phyloP scores from a whole-genome alignment of 106 monocot genomes.

The Hemerocallis citrina region DNA sequence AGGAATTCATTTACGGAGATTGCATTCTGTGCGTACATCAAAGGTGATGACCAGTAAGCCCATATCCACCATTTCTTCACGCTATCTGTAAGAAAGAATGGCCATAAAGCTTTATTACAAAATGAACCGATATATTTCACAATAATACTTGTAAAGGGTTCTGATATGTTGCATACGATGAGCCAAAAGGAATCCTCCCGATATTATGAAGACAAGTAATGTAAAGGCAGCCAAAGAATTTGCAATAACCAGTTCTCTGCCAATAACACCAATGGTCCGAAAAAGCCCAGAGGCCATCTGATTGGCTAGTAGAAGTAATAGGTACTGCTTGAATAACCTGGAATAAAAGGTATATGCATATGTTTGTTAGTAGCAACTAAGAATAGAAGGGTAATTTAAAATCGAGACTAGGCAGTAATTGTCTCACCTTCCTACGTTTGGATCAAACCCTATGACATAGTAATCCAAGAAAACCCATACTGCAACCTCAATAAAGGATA shows the following conservation, averaged over 20 bases:
- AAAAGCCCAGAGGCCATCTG: constrained; percentile 45
- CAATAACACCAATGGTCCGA: constrained; percentile 26
- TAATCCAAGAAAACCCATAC: constrained; percentile 36
- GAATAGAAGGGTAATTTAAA: not conserved
- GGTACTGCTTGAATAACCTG: constrained; percentile 32
- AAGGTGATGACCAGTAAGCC: constrained; percentile 20
- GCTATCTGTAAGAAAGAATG: not conserved
- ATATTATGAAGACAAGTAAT: constrained; percentile 12
- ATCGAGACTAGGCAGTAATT: not conserved
- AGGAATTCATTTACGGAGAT: constrained; percentile 15
- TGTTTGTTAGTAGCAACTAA: not conserved
- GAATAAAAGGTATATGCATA: not conserved
- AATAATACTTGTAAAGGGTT: no score
- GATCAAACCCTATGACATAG: constrained; percentile 54
- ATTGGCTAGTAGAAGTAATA: constrained; percentile 29
- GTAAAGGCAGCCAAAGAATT: constrained; percentile 23
- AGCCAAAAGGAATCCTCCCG: constrained; percentile 21
- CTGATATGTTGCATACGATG: constrained; percentile 3
- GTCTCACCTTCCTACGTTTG: constrained; percentile 33
- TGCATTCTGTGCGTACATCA: constrained; percentile 19
- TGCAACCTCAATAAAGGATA: constrained; percentile 29
- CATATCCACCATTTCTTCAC: constrained; percentile 22
- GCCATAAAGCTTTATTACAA: not conserved
- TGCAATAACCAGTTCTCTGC: constrained; percentile 25
- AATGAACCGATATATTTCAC: no score